Base-by-base conservation (phyloP, 495 filamentous ascomycete species). In the Daldinia vernicosa region DNA sequence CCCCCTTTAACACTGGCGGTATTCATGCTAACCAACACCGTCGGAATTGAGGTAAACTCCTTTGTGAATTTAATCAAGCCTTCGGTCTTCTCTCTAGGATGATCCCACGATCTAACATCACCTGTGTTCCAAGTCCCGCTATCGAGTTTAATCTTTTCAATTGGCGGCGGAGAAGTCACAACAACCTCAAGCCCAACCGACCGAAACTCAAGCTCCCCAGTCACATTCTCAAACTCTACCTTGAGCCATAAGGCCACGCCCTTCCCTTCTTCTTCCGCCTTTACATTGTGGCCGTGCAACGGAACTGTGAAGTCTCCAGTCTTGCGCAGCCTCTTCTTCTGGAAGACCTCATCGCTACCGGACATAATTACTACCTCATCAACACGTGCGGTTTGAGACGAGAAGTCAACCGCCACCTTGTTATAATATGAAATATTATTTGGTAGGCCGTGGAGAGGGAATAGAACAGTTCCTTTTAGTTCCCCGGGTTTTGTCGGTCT, bases 341-440 rank as follows among this genome's bases (percentile, higher is more conserved):
- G 51, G 51, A 28, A 54, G 14, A 54, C 51, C n/a, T 54, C 51
- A 11, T 54, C 28, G 51, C 26, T 54, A 7, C 51, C 51, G 6
- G 26, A 28, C 51, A 54, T 54, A 32, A 54, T 54, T 12, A 54
- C 51, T 30, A 54, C 26, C 26, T 54, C 28, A 11, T 28, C 51
- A 19, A 54, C 51, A n/a, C 26, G 51, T 8, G 51, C 51, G 28
- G 51, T 54, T 3, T 54, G 51, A 28, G 51, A 28, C 15, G 51
- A 54, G 26, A 54, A 54, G 6, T 28, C 51, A 15, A 54, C 51
- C 12, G 51, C 51, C 7, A 54, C 51, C 26, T 32, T 7, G 6
- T 12, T 47, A 8, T 47, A 47, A 22, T 47, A 24, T 8, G 43
- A 47, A 24, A 47, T 12, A 12, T 2, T 24, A 22, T 6, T 24